Percentiles rank a stretch among this genome's conserved stretches.
Evolutionary conservation across 768 basidiomycete genomes (phyloP).

Genomic region (Krasilnikovozyma curviuscula): DNA sequence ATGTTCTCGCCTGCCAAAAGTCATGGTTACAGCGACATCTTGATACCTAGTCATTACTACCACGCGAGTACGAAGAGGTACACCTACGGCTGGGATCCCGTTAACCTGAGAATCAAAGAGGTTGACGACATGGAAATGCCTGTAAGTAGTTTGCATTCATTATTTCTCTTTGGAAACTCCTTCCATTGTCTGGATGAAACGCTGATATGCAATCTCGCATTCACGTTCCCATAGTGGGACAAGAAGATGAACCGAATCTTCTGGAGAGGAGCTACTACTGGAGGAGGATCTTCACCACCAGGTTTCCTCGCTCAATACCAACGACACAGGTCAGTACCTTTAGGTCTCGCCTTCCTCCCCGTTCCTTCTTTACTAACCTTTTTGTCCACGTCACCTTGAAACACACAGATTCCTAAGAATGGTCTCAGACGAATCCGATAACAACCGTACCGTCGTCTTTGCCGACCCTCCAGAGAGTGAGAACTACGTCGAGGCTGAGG

Average conservation of each 20-base stretch:
- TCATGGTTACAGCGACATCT: conserved; percentile 66
- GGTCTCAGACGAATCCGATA: conserved; percentile 39
- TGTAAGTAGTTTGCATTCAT: no score
- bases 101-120: conserved; percentile 49
- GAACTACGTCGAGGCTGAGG: conserved; percentile 37
- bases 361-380: conserved; percentile 1
- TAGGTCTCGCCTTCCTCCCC: conserved; percentile 11
- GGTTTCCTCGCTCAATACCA: conserved; percentile 71
- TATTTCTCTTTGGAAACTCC: no score
- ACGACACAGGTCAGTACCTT: conserved; percentile 51
- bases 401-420: conserved; percentile 50
- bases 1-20: conserved; percentile 83
- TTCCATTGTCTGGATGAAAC: no score
- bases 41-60: conserved; percentile 93
- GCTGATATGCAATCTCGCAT: no score
- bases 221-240: no score
- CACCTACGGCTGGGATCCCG: conserved; percentile 77
- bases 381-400: not conserved
- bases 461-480: conserved; percentile 43
- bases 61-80: conserved; percentile 61
- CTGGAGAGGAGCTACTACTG: conserved; percentile 92
- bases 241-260: conserved; percentile 67
- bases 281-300: conserved; percentile 69
- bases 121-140: conserved; percentile 67
- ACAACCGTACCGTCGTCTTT: conserved; percentile 47